These are phyloP conservation scores for Suillus paluster DNA, from an alignment of 768 basidiomycete genomes.

Conservation along the genomic window DNA sequence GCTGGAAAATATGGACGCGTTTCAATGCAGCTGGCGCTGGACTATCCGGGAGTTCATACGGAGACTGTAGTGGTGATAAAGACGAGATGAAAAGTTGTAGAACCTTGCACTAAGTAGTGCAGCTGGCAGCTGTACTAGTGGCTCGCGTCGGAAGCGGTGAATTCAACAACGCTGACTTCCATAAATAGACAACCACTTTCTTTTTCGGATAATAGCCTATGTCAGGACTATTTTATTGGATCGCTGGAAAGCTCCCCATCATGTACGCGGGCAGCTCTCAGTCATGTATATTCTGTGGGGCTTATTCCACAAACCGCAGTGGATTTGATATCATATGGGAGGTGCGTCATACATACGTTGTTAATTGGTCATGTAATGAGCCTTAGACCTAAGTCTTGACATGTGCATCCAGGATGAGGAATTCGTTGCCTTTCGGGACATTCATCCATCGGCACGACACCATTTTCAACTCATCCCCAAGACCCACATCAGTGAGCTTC, in stretches of 20 bases:
- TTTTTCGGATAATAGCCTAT: constrained; percentile 7
- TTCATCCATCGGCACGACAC: constrained; percentile 49
- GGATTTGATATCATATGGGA: constrained; percentile 57
- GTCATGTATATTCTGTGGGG: constrained; percentile 47
- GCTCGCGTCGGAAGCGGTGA: not conserved
- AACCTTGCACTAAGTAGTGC: not conserved
- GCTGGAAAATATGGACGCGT: not conserved
- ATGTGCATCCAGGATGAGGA: constrained; percentile 41
- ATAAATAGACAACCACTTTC: constrained; percentile 5
- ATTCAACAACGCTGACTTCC: constrained; percentile 9
- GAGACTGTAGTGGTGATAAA: not conserved
- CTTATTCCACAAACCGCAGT: constrained; percentile 35
- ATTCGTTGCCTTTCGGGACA: constrained; percentile 58
- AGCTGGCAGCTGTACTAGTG: not conserved
- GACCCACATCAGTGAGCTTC: constrained; percentile 49
- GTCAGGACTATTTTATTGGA: constrained; percentile 18
- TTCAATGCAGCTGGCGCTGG: constrained; percentile 1
- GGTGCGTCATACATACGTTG: constrained; percentile 33
- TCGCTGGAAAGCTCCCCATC: not conserved
- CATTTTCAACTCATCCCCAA: constrained; percentile 60
- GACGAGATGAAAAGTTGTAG: not conserved
- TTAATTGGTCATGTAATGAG: not conserved
- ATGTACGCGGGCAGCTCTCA: not conserved
- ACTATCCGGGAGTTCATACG: not conserved
- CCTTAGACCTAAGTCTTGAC: not conserved